Percentiles rank a stretch among this genome's conserved stretches.
These are phyloP conservation scores for Russula olivacea DNA, from an alignment of 768 basidiomycete genomes.

Conservation along the genomic window DNA sequence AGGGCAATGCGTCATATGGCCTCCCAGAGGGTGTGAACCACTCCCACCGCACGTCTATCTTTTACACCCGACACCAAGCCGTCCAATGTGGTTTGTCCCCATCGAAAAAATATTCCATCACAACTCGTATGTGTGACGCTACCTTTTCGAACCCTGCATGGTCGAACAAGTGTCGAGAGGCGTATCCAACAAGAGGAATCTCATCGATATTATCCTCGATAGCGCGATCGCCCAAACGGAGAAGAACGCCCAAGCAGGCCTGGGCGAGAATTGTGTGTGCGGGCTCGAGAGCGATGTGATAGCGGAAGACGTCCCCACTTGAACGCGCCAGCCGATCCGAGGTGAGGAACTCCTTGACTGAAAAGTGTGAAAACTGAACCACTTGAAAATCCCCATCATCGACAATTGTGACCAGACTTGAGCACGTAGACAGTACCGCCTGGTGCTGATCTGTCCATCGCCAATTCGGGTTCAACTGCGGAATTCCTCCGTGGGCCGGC, in stretches of 20 bases:
- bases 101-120: neutral
- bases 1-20: neutral
- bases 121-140: neutral
- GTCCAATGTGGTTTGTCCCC: slow-evolving; percentile 1
- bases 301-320: neutral
- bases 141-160: slow-evolving; percentile 3
- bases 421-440: slow-evolving; percentile 6
- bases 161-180: neutral
- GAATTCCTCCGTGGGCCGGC: neutral
- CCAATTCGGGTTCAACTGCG: neutral
- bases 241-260: neutral
- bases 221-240: neutral
- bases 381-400: neutral
- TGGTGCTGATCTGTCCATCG: neutral
- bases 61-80: neutral
- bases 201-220: neutral
- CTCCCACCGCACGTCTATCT: neutral
- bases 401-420: neutral
- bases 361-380: slow-evolving; percentile 15
- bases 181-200: neutral
- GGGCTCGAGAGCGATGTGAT: neutral
- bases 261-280: slow-evolving; percentile 7
- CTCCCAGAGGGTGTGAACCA: neutral
- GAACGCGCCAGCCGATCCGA: neutral
- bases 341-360: slow-evolving; percentile 10